These are phyloP conservation scores for Aspergillus conjunctus DNA, from an alignment of 495 filamentous ascomycete genomes.

Conservation along the genomic window DNA sequence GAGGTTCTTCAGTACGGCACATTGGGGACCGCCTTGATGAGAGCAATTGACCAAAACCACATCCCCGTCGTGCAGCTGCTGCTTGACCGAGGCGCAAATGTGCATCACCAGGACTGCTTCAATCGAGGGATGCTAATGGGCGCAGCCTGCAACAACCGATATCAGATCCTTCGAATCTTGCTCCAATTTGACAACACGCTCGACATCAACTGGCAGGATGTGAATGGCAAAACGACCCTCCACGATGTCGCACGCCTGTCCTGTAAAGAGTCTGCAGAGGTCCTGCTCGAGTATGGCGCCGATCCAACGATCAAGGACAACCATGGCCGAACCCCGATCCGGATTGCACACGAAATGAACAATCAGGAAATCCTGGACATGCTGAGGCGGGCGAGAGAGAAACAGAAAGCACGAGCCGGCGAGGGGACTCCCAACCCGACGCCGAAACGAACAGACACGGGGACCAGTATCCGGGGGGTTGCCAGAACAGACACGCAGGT, in stretches of 20 bases:
- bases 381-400: conserved; percentile 1
- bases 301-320: conserved; percentile 16
- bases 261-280: not conserved
- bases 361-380: not conserved
- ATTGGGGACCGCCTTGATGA: conserved; percentile 10
- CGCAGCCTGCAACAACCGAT: conserved; percentile 8
- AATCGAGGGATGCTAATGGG: conserved; percentile 9
- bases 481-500: conserved; percentile 4
- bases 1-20: not conserved
- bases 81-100: conserved; percentile 1
- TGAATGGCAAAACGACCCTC: conserved; percentile 12
- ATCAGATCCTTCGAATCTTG: conserved; percentile 6
- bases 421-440: not conserved
- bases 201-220: conserved; percentile 16
- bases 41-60: conserved; percentile 6
- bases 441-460: conserved; percentile 4
- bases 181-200: conserved; percentile 6
- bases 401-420: not conserved
- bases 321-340: conserved; percentile 14
- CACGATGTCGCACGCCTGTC: conserved; percentile 7
- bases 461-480: not conserved
- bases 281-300: conserved; percentile 13
- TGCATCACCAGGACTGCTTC: conserved; percentile 19
- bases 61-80: conserved; percentile 12
- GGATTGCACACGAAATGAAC: conserved; percentile 11